These are phyloP conservation scores for Galeopsis tetrahit DNA, from an alignment of 257 asterid species.

Conservation along the genomic window DNA sequence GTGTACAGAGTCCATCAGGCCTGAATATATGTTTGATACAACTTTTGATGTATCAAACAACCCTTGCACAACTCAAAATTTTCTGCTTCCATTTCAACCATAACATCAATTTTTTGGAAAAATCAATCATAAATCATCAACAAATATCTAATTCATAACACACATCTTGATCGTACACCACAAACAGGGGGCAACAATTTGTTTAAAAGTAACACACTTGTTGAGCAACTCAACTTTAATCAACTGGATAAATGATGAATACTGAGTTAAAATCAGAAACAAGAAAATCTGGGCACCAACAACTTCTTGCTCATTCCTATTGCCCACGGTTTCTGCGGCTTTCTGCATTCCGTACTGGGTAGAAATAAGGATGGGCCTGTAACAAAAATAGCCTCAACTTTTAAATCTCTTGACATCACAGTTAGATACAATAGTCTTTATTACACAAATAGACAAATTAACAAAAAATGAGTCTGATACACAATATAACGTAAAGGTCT, in stretches of 20 bases:
- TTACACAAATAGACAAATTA: too few species aligned
- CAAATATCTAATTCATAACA: conserved; percentile 2
- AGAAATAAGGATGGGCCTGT: conserved; percentile 95
- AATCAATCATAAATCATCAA: not conserved
- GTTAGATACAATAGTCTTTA: not conserved
- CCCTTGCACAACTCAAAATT: not conserved
- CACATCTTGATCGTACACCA: conserved; percentile 24
- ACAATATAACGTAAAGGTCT: not conserved
- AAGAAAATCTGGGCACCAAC: conserved; percentile 21
- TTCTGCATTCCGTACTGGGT: conserved; percentile 79
- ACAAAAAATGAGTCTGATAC: not conserved
- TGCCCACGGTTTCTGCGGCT: conserved; percentile 76
- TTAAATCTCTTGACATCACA: not conserved
- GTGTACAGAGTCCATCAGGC: too few species aligned
- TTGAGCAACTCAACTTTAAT: conserved; percentile 32
- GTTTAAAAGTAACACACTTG: conserved; percentile 24
- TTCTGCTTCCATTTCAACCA: conserved; percentile 18
- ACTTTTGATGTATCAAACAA: not conserved
- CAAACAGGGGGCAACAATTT: conserved; percentile 22
- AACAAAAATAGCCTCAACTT: conserved; percentile 16
- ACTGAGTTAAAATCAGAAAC: conserved; percentile 24
- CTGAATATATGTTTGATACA: too few species aligned
- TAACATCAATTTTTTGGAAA: conserved; percentile 2
- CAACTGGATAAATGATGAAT: conserved; percentile 29
- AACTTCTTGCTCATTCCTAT: conserved; percentile 39